Evolutionary conservation across 2,329 filamentous ascomycete genomes (phyloP).

Genomic region (Rosellinia necatrix): DNA sequence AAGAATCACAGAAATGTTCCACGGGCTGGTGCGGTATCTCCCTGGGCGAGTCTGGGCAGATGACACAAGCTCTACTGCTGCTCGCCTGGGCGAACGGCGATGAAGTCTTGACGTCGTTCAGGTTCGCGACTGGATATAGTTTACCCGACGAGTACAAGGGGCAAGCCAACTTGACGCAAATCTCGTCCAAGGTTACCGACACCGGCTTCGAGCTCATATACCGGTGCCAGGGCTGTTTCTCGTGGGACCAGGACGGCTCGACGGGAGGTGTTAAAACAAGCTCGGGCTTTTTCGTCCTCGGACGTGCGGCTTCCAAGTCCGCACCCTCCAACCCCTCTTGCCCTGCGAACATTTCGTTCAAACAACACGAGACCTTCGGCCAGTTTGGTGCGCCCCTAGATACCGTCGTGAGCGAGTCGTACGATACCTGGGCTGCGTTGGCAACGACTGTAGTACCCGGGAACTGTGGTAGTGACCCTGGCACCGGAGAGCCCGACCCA

Average conservation of each 20-base stretch:
- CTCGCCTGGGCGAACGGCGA: slow-evolving; percentile 61
- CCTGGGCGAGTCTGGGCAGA: slow-evolving; percentile 41
- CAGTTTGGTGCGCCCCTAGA: slow-evolving; percentile 53
- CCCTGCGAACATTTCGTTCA: slow-evolving; percentile 50
- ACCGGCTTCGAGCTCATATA: slow-evolving; percentile 67
- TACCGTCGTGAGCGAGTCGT: slow-evolving; percentile 43
- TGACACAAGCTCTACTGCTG: slow-evolving; percentile 50
- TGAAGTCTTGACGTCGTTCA: slow-evolving; percentile 62
- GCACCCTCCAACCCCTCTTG: slow-evolving; percentile 49
- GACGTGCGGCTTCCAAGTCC: slow-evolving; percentile 57
- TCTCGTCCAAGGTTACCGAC: slow-evolving; percentile 61
- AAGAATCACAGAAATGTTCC: slow-evolving; percentile 35
- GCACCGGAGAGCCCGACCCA: slow-evolving; percentile 30
- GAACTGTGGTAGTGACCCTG: slow-evolving; percentile 38
- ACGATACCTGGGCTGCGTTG: slow-evolving; percentile 50
- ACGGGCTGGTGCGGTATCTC: slow-evolving; percentile 41
- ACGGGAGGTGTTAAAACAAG: slow-evolving; percentile 51
- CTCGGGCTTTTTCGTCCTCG: slow-evolving; percentile 52
- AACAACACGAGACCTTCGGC: slow-evolving; percentile 61
- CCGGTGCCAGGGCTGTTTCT: slow-evolving; percentile 63
- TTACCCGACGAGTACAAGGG: slow-evolving; percentile 64
- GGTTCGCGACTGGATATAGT: slow-evolving; percentile 63
- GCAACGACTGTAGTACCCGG: slow-evolving; percentile 46
- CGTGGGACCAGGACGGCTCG: slow-evolving; percentile 57
- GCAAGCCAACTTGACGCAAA: slow-evolving; percentile 64